Conservation (phyloP, 2,329 filamentous ascomycete species). For the Colletotrichum destructivum region DNA sequence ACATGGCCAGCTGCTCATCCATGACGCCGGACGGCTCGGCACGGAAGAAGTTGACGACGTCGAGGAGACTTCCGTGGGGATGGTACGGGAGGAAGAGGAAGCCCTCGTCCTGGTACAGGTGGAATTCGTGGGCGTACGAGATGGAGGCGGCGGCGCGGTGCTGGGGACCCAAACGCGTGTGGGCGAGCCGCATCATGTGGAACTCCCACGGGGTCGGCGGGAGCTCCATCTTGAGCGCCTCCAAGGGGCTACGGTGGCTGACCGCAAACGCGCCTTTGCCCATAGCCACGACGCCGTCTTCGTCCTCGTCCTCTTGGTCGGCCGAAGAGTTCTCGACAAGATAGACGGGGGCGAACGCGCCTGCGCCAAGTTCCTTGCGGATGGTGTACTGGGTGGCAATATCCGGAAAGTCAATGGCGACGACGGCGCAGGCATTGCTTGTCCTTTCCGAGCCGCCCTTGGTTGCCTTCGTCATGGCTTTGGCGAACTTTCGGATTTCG, state of each 20-base stretch:
- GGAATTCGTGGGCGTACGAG: slow-evolving; percentile 88
- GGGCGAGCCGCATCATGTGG: slow-evolving; percentile 90
- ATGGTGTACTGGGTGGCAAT: slow-evolving; percentile 80
- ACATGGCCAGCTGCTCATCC: slow-evolving; percentile 95
- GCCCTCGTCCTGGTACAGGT: slow-evolving; percentile 90
- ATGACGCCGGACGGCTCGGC: slow-evolving; percentile 81
- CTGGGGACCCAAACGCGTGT: slow-evolving; percentile 80
- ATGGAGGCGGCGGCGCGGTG: slow-evolving; percentile 83
- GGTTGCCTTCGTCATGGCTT: slow-evolving; percentile 72
- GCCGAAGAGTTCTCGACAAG: slow-evolving; percentile 82
- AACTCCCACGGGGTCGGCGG: slow-evolving; percentile 96
- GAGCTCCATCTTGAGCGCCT: slow-evolving; percentile 95
- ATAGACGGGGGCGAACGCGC: slow-evolving; percentile 96
- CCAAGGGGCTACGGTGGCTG: slow-evolving; percentile 72
- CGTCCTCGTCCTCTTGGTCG: slow-evolving; percentile 60
- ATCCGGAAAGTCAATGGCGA: slow-evolving; percentile 78
- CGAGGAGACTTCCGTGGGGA: slow-evolving; percentile 92
- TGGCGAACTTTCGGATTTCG: slow-evolving; percentile 88
- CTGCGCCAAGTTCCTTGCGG: slow-evolving; percentile 89
- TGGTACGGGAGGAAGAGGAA: slow-evolving; percentile 92
- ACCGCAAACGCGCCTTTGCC: slow-evolving; percentile 74
- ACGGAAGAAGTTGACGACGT: slow-evolving; percentile 90
- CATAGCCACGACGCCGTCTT: slow-evolving; percentile 66
- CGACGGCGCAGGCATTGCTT: slow-evolving; percentile 70
- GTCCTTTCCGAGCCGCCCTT: slow-evolving; percentile 74